These are phyloP conservation scores for Hemileccinum rubropunctum DNA, from an alignment of 768 basidiomycete species.

Conservation along the genomic window DNA sequence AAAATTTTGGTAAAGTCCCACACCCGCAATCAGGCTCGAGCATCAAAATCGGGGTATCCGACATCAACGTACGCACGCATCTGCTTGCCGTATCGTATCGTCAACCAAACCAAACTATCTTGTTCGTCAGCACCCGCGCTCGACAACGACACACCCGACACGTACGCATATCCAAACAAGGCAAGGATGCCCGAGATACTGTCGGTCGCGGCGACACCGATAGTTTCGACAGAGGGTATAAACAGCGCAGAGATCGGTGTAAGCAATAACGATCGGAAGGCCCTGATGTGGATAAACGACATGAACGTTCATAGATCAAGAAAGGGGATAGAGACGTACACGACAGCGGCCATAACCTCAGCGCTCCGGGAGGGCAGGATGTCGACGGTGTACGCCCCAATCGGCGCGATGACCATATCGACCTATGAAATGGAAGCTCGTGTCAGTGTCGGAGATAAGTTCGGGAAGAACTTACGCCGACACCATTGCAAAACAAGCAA, in stretches of 20 bases:
- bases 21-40: not conserved
- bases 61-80: conserved; percentile 58
- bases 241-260: conserved; percentile 13
- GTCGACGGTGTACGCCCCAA: conserved; percentile 59
- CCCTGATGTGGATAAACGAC: conserved; percentile 5
- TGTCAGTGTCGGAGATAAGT: not conserved
- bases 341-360: conserved; percentile 54
- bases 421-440: conserved; percentile 35
- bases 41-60: conserved; percentile 42
- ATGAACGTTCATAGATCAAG: not conserved
- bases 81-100: conserved; percentile 53
- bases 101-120: conserved; percentile 47
- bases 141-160: not conserved
- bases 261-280: conserved; percentile 23
- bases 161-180: conserved; percentile 54
- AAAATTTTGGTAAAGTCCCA: no score
- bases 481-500: conserved; percentile 62
- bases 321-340: conserved; percentile 35
- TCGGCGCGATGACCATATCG: conserved; percentile 54
- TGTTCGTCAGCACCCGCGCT: not conserved
- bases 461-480: conserved; percentile 47
- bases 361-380: conserved; percentile 59
- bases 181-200: conserved; percentile 43
- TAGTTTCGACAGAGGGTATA: conserved; percentile 44
- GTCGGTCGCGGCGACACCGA: conserved; percentile 53